These are phyloP conservation scores for Phytomonas sp. DNA, from an alignment of 208 protist genomes.

Conservation along the genomic window DNA sequence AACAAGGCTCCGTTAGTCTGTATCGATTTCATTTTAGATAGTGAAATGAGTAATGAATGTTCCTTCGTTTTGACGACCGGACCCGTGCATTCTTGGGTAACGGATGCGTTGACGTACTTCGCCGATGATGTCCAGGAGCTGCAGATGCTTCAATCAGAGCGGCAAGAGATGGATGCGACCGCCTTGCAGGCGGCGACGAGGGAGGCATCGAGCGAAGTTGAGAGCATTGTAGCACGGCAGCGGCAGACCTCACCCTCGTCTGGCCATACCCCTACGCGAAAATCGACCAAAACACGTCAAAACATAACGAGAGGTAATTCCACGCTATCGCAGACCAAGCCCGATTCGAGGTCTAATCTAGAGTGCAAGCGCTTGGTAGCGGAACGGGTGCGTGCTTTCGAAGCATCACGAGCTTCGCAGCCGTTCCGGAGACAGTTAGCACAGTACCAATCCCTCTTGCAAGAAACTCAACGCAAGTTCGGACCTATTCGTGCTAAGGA, in stretches of 20 bases:
- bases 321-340: not conserved
- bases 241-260: not conserved
- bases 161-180: not conserved
- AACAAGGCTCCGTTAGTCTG: not conserved
- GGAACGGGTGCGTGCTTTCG: conserved; percentile 3
- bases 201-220: not conserved
- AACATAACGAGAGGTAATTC: not conserved
- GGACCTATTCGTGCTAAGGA: conserved; percentile 23
- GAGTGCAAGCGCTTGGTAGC: conserved; percentile 11
- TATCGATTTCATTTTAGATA: not conserved
- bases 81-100: not conserved
- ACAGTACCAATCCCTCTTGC: conserved; percentile 17
- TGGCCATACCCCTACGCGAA: not conserved
- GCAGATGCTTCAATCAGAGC: not conserved
- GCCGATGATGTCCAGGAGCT: not conserved
- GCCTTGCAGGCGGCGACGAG: not conserved
- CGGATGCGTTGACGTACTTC: not conserved
- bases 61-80: not conserved
- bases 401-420: conserved; percentile 1
- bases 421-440: conserved; percentile 18
- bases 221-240: not conserved
- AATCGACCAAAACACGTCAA: not conserved
- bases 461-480: conserved; percentile 7
- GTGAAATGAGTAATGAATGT: not conserved
- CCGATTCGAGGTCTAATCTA: not conserved